Base-by-base conservation (phyloP, 352 stramenopile genomes). In the Albugo laibachii region DNA sequence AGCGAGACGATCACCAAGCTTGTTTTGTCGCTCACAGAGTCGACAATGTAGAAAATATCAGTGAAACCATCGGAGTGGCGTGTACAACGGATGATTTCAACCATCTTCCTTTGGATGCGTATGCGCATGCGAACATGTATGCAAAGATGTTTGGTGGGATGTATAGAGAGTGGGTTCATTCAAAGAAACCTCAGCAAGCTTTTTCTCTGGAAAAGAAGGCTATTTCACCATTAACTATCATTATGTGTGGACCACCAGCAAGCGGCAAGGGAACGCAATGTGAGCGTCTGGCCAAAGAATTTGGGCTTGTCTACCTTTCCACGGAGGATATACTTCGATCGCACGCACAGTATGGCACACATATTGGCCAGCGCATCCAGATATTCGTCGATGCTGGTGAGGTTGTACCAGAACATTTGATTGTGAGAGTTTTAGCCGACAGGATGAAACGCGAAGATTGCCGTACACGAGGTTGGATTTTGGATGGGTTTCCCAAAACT, bases 241-340 rank as follows among this genome's bases (percentile, higher is more conserved):
- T 97, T 13, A 66, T 96, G 5, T 72, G 82, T 10, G 94, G 94
- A 4, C 88, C 92, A 4, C 93, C 92, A 0, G 92, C 86, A 0
- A 71, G 71, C 12, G 92, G 93, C n/a, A 98, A 97, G 52, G 82
- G 88, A 24, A 98, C 91, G 1, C 93, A 98, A 53, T 97, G 92
- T 53, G 80, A 92, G 51, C 53, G 73, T 36, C 45, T 94, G 35
- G 67, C 59, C 13, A 54, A 76, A 16, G 65, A 77, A 50, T 89
- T 82, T 54, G 69, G 78, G 45, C 57, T 95, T 13, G 75, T 94
- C 16, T 82, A 95, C 55, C 56, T 95, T 5, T 83, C 68, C 34
- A 85, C 80, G 21, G 84, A 82, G 10, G 75, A 92, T 54, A 92
- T 94, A 66, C 62, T 95, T 13, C 64, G 84, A 21, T 65, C 65